Conservation (phyloP, 257 asterid species). For the Anisodus tanguticus region DNA sequence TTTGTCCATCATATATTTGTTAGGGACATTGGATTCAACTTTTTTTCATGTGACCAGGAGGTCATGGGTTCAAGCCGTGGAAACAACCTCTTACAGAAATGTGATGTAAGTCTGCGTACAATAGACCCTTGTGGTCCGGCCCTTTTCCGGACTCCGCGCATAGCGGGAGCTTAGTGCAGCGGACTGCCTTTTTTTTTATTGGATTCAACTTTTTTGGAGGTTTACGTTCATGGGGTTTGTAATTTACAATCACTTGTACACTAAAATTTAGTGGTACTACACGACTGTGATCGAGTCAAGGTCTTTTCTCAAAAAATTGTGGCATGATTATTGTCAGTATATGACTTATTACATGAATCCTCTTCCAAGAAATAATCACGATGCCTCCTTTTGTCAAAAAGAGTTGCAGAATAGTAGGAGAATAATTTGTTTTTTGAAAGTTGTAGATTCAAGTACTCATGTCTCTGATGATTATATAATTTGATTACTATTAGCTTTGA, state of each 20-base stretch:
- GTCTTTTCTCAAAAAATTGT: conserved; percentile 1
- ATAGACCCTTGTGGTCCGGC: too few relatives aligned
- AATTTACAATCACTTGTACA: not conserved
- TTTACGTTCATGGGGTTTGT: conserved; percentile 2
- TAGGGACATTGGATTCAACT: not conserved
- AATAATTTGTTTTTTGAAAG: not conserved
- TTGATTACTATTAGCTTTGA: not conserved
- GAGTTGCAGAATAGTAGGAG: not conserved
- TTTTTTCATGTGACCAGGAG: too few relatives aligned
- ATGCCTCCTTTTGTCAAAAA: not conserved
- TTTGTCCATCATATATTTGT: not conserved
- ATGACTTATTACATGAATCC: conserved; percentile 20
- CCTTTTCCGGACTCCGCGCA: too few relatives aligned
- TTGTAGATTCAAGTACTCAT: not conserved
- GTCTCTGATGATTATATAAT: conserved; percentile 1
- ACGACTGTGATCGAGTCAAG: conserved; percentile 21
- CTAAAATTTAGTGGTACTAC: not conserved
- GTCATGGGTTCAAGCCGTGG: too few relatives aligned
- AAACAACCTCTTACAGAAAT: too few relatives aligned
- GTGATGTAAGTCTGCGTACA: too few relatives aligned
- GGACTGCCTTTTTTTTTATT: not conserved
- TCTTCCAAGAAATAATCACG: not conserved
- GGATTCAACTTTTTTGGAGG: not conserved
- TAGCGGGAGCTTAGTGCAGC: too few relatives aligned
- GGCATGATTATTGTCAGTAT: conserved; percentile 23